These are phyloP conservation scores for Dryadomyces sulphureus DNA, from an alignment of 2,329 filamentous ascomycete species.

Conservation along the genomic window DNA sequence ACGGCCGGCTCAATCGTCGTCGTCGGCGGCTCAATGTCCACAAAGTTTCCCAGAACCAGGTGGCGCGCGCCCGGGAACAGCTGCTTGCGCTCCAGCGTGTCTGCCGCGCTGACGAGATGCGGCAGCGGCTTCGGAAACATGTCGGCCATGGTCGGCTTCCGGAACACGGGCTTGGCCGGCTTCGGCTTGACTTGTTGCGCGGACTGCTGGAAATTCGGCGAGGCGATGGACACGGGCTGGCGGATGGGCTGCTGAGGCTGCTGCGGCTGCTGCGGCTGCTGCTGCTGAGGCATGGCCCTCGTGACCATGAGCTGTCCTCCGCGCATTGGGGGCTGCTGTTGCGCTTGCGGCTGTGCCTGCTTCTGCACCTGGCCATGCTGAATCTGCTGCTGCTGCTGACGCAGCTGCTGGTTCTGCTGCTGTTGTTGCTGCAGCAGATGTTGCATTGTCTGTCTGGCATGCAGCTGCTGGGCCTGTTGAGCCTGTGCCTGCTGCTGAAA, in stretches of 20 bases:
- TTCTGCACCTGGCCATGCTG: neutral
- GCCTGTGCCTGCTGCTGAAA: constrained; percentile 1
- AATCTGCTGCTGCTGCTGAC: neutral
- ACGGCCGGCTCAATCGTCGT: constrained; percentile 9
- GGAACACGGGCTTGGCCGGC: neutral
- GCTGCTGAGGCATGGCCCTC: neutral
- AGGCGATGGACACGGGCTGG: no score
- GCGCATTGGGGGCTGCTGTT: neutral
- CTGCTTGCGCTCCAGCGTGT: constrained; percentile 7
- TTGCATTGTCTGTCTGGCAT: no score
- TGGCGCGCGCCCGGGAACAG: constrained; percentile 9
- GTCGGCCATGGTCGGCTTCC: constrained; percentile 2
- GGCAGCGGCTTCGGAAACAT: constrained; percentile 4
- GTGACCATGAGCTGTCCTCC: no score
- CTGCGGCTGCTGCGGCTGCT: neutral
- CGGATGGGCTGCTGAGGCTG: constrained; percentile 2
- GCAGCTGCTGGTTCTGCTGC: neutral
- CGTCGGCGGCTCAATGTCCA: constrained; percentile 9
- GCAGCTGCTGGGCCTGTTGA: neutral
- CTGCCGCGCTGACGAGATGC: constrained; percentile 7
- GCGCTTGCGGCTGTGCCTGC: neutral
- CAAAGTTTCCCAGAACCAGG: constrained; percentile 7
- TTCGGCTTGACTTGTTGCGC: neutral
- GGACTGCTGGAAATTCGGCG: no score
- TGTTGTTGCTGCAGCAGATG: neutral